These are phyloP conservation scores for Penicillium cataractarum DNA, from an alignment of 495 filamentous ascomycete genomes.

Conservation along the genomic window DNA sequence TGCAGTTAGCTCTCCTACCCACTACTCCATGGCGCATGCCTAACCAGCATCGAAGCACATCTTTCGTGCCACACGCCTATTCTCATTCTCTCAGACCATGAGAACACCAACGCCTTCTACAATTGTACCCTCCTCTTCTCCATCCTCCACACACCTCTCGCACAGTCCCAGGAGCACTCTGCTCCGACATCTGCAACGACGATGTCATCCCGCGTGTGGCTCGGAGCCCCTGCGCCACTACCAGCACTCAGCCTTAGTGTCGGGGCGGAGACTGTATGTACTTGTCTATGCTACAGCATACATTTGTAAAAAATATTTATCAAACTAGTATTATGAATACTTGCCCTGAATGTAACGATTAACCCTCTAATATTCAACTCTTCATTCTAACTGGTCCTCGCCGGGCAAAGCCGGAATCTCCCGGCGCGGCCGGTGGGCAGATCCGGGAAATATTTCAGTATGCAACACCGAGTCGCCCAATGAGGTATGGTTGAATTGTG, in stretches of 20 bases:
- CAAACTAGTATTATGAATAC: background rate
- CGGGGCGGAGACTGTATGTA: background rate
- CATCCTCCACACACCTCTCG: background rate
- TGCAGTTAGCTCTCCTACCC: background rate
- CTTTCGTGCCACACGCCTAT: background rate
- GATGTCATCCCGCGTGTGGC: constrained; percentile 32
- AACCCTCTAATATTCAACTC: background rate
- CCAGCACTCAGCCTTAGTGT: constrained; percentile 20
- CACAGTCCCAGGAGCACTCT: constrained; percentile 25
- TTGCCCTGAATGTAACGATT: background rate
- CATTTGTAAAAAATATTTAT: background rate
- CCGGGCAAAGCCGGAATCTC: constrained; percentile 7
- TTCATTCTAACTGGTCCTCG: background rate
- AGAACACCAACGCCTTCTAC: background rate
- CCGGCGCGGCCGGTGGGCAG: constrained; percentile 9
- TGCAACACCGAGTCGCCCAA: constrained; percentile 21
- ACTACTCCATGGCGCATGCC: background rate
- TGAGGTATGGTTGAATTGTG: constrained; percentile 5
- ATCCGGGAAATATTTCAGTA: constrained; percentile 1
- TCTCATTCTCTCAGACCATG: background rate
- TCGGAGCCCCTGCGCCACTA: constrained; percentile 30
- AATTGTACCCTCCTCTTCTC: background rate
- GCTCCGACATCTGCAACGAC: constrained; percentile 25
- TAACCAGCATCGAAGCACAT: background rate
- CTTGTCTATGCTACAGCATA: background rate